A percentile compares a stretch with the other conserved stretches of the same genome.
These are phyloP conservation scores for Talaromyces sp. DNA, from an alignment of 2,329 filamentous ascomycete genomes.

Conservation along the genomic window DNA sequence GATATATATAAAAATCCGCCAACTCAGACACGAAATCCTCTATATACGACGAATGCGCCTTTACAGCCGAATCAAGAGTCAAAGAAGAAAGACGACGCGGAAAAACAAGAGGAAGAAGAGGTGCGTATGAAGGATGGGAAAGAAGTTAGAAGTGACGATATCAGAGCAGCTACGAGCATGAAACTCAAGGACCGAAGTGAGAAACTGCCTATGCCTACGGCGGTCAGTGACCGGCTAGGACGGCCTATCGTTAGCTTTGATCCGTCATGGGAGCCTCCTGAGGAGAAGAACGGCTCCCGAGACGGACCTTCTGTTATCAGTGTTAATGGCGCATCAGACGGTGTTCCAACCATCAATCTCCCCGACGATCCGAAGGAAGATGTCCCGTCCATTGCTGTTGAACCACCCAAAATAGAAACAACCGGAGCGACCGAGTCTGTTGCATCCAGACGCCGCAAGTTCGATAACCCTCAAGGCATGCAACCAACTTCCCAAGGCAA, in stretches of 20 bases:
- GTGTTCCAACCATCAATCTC: slow-evolving; percentile 50
- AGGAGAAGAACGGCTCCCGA: slow-evolving; percentile 33
- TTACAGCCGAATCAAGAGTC: background rate
- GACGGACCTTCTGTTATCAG: slow-evolving; percentile 45
- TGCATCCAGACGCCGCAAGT: slow-evolving; percentile 23
- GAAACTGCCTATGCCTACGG: slow-evolving; percentile 81
- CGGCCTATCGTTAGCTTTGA: slow-evolving; percentile 98
- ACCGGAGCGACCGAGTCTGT: slow-evolving; percentile 21
- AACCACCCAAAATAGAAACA: slow-evolving; percentile 14
- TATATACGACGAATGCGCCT: slow-evolving; percentile 67
- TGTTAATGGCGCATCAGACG: slow-evolving; percentile 49
- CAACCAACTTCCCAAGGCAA: slow-evolving; percentile 38
- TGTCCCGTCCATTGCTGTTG: slow-evolving; percentile 37
- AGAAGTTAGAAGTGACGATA: slow-evolving; percentile 82
- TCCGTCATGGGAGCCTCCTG: slow-evolving; percentile 68
- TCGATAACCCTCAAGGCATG: slow-evolving; percentile 31
- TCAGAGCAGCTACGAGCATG: slow-evolving; percentile 87
- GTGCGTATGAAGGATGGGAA: slow-evolving; percentile 69
- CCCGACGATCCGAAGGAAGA: slow-evolving; percentile 39
- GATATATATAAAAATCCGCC: slow-evolving; percentile 85
- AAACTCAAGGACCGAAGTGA: slow-evolving; percentile 78
- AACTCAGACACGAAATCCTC: slow-evolving; percentile 74
- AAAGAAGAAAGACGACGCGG: background rate
- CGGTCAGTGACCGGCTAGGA: slow-evolving; percentile 84
- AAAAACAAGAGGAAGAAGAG: slow-evolving; percentile 36